Evolutionary conservation across 257 asterid genomes (phyloP), one percentile per base, ranked within the genome.

Genomic region (Solanum dulcamara): DNA sequence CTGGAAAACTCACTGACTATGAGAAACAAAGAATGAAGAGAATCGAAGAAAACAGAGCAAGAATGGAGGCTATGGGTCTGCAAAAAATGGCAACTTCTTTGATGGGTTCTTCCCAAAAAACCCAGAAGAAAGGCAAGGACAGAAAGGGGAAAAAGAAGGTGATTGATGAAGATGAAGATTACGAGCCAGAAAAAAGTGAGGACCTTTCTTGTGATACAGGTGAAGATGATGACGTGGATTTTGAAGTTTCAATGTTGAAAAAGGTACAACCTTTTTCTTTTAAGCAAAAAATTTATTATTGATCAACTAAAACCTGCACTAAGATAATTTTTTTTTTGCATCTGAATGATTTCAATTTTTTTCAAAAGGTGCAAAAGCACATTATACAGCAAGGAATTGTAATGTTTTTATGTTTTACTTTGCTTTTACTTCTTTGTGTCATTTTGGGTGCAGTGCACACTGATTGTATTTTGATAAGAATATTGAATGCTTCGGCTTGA

Each of bases 41-140:
- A 85, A 96, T 96, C 62, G 93, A 93, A 83, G 99, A 94, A 86
- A 96, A 95, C 85, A 92, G 86, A 77, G 89, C 89, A 35, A 91
- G 97, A 91, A 94, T 96, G 98, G 92, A 94, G 85, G 97, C 97
- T 67, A 30, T 96, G 93, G 99, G 99, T 44, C 89, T 96, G 88
- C 92, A 57, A 72, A 93, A 91, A 88, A 93, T 94, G 88, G 95
- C 97, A 0, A 85, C 37, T 81, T 89, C 93, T 28, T 91, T 95
- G 48, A 87, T 80, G 91, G 90, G 87, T 53, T 87, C 94, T 55
- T 85, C 89, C 84, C 87, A 60, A 17, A 90, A 91, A 86, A 0
- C 88, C 59, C 86, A 86, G 62, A 93, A 90, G 15, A 92, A 80
- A 88, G 81, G 50, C 17, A 74, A 14, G 67, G 93, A 86, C 37